A percentile compares a stretch with the other conserved stretches of the same genome.
Conservation (phyloP, 148 eudicot genomes). For the Arctostaphylos glauca region DNA sequence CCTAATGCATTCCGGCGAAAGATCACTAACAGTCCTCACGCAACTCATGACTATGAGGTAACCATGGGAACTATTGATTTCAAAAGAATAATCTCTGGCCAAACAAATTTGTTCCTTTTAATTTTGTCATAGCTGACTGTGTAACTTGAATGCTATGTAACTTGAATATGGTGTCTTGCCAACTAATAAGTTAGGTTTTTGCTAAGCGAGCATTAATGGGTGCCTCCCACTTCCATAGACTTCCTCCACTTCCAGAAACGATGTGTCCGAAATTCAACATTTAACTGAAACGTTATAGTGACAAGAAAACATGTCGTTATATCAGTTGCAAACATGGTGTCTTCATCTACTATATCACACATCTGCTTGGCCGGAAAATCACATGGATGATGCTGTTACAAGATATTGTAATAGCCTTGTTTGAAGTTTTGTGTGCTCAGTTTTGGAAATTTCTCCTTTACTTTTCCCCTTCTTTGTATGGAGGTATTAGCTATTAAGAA, state of each 20-base stretch:
- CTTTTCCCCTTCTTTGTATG: neutral
- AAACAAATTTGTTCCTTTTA: neutral
- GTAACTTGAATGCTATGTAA: neutral
- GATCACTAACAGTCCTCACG: constrained; percentile 40
- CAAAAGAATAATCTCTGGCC: neutral
- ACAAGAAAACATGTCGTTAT: neutral
- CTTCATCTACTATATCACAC: neutral
- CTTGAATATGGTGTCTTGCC: neutral
- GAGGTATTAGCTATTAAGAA: neutral
- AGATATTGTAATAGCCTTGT: neutral
- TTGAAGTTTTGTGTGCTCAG: neutral
- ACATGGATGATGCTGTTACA: neutral
- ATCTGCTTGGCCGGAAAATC: neutral
- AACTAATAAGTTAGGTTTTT: neutral
- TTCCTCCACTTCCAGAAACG: neutral
- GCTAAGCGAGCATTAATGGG: neutral
- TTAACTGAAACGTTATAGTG: neutral
- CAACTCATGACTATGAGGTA: constrained; percentile 38
- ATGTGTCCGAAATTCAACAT: neutral
- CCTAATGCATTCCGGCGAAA: constrained; percentile 60
- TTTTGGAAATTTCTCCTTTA: neutral
- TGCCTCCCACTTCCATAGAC: neutral
- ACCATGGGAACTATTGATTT: neutral
- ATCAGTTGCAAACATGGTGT: neutral
- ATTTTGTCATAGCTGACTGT: neutral